Conservation (phyloP, 2,329 filamentous ascomycete genomes). For the Pestalotiopsis sp. region DNA sequence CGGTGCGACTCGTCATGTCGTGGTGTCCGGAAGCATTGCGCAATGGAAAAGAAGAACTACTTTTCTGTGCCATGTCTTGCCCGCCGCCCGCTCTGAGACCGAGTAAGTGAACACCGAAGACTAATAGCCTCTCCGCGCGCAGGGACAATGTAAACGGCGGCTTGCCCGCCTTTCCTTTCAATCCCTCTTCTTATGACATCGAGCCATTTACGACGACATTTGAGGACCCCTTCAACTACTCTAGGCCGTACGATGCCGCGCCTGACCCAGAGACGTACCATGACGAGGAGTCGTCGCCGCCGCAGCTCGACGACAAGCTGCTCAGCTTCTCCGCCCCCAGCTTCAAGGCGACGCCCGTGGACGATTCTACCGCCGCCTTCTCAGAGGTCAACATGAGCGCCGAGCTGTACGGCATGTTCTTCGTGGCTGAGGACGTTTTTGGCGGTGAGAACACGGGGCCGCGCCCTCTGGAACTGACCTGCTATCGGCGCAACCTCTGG, state of each 20-base stretch:
- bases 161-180: constrained; percentile 51
- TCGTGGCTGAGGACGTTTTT: constrained; percentile 82
- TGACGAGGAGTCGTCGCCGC: constrained; percentile 50
- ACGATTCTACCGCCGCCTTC: constrained; percentile 62
- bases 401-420: constrained; percentile 87
- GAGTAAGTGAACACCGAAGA: not conserved
- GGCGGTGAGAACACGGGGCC: constrained; percentile 53
- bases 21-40: not conserved
- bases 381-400: constrained; percentile 70
- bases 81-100: too few relatives aligned
- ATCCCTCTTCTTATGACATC: constrained; percentile 62
- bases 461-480: constrained; percentile 80
- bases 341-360: constrained; percentile 63
- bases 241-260: constrained; percentile 49
- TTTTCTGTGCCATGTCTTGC: too few relatives aligned
- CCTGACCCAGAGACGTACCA: constrained; percentile 45
- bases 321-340: constrained; percentile 72
- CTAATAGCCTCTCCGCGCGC: constrained; percentile 3
- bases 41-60: not conserved
- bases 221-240: constrained; percentile 67
- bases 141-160: constrained; percentile 46
- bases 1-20: not conserved
- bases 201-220: constrained; percentile 64
- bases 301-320: constrained; percentile 69
- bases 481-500: constrained; percentile 93